phyloP scores from a whole-genome alignment of 441 rosid species.

The Biscutella laevigata region DNA sequence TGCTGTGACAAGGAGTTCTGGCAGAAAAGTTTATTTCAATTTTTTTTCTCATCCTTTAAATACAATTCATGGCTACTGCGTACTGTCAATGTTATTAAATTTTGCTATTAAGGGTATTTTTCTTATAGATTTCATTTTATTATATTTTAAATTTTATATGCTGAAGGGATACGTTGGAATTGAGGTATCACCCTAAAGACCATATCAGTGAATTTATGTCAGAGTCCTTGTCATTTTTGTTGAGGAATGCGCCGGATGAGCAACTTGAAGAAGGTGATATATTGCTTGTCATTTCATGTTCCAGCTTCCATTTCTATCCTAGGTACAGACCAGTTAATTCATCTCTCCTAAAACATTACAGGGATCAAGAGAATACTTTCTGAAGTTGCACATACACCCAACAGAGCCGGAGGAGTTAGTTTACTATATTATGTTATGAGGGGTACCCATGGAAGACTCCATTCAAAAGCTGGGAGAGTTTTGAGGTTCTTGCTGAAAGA shows the following conservation, averaged over 20 bases:
- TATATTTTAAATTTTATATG: slow-evolving; percentile 14
- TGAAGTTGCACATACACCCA: slow-evolving; percentile 43
- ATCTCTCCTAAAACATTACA: slow-evolving; percentile 28
- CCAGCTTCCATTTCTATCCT: neutral
- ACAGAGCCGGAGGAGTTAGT: slow-evolving; percentile 58
- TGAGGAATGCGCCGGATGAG: slow-evolving; percentile 62
- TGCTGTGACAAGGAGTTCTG: neutral
- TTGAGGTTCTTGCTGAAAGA: slow-evolving; percentile 43
- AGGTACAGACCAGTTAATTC: slow-evolving; percentile 1
- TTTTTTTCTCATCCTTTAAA: slow-evolving; percentile 1
- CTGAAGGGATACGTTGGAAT: slow-evolving; percentile 50
- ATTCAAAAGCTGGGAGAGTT: slow-evolving; percentile 61
- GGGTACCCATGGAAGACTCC: slow-evolving; percentile 52
- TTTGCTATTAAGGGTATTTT: neutral
- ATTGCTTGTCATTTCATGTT: slow-evolving; percentile 8
- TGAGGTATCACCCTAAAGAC: slow-evolving; percentile 65
- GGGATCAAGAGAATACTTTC: slow-evolving; percentile 60
- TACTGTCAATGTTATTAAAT: neutral
- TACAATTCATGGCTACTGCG: neutral
- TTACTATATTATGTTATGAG: slow-evolving; percentile 62
- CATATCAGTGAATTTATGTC: slow-evolving; percentile 71
- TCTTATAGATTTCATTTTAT: slow-evolving; percentile 4
- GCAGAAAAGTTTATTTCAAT: neutral
- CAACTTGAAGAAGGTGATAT: slow-evolving; percentile 55
- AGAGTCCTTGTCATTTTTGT: slow-evolving; percentile 71